Base-by-base conservation (phyloP, 1,139 yeast species). In the Schwanniomyces etchellsii region DNA sequence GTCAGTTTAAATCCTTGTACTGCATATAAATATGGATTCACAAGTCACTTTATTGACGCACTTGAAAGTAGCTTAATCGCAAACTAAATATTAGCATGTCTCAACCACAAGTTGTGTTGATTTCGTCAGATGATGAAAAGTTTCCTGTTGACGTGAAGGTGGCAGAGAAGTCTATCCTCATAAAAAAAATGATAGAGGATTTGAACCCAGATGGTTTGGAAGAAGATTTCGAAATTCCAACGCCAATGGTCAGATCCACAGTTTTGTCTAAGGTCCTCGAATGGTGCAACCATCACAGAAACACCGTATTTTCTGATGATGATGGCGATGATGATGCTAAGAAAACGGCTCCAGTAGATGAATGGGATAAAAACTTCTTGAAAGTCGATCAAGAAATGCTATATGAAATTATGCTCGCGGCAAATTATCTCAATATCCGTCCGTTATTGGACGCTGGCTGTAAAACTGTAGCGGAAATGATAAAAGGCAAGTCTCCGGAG, bases 381-480 rank as follows among this genome's bases (percentile, higher is more conserved):
- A 85, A 86, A 46, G 97, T 93, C 26, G 98, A 93, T 59, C 98
- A 93, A 59, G 98, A 93, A 54, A 88, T 93, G 96, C 75, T 93
- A 42, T 93, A 91, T 52, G 98, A 91, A 55, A 91, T 93, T 57
- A 88, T 93, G 42, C 68, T 86, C 38, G 96, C 98, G 12, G 96
- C 98, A 28, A 93, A 93, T 60, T 93, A 88, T 58, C 70, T 93
- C 52, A 94, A 93, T 53, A 91, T 93, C 53, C 80, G 86, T 48
- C 96, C 96, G 1, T 70, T 93, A 43, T 71, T 91, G 48, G 96
- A 89, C 49, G 85, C 95, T 9, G 96, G 97, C 6, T 91, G 98
- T 60, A 93, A 93, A 60, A 85, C 89, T 28, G 96, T 91, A 29
- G 98, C 99, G 31, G 96, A 89, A 56, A 89, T 91, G 97, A 93